Evolutionary conservation across 2,329 filamentous ascomycete species (phyloP).

Genomic region (Colletotrichum tanaceti): DNA sequence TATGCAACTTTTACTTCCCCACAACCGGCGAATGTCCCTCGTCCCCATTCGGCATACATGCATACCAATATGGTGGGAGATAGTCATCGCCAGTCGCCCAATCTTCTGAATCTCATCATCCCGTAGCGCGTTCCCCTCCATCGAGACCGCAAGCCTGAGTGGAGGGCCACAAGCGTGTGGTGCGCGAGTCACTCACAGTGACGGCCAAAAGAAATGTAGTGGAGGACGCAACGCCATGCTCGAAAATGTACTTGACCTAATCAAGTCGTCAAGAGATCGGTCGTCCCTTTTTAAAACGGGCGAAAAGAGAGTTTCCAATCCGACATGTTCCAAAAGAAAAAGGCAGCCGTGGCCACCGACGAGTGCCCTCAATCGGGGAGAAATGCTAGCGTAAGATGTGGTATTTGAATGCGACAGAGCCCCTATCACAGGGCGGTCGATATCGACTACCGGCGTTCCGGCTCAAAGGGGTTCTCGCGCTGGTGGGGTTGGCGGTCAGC

Average conservation of each 20-base stretch:
- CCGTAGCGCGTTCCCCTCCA: neutral
- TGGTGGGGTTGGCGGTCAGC: slow-evolving; percentile 23
- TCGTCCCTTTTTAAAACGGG: neutral
- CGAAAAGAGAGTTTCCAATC: slow-evolving; percentile 2
- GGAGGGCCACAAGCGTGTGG: slow-evolving; percentile 15
- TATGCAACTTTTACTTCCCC: slow-evolving; percentile 1
- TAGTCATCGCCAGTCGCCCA: neutral
- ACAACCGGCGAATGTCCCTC: neutral
- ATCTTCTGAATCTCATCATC: neutral
- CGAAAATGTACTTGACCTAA: slow-evolving; percentile 29
- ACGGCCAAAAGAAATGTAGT: slow-evolving; percentile 12
- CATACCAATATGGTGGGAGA: neutral
- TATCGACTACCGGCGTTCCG: slow-evolving; percentile 24
- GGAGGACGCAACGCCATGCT: slow-evolving; percentile 37
- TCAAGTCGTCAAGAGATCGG: slow-evolving; percentile 3
- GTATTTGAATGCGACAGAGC: neutral
- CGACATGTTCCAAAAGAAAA: neutral
- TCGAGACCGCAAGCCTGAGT: neutral
- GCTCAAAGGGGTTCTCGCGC: slow-evolving; percentile 35
- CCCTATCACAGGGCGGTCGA: slow-evolving; percentile 6
- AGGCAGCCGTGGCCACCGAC: neutral
- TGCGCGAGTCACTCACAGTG: neutral
- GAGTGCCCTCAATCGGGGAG: neutral
- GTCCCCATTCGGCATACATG: neutral
- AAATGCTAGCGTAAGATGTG: neutral